Evolutionary conservation across 495 filamentous ascomycete species (phyloP), one percentile per base, ranked within the genome.

Genomic region (Tuber brumale): DNA sequence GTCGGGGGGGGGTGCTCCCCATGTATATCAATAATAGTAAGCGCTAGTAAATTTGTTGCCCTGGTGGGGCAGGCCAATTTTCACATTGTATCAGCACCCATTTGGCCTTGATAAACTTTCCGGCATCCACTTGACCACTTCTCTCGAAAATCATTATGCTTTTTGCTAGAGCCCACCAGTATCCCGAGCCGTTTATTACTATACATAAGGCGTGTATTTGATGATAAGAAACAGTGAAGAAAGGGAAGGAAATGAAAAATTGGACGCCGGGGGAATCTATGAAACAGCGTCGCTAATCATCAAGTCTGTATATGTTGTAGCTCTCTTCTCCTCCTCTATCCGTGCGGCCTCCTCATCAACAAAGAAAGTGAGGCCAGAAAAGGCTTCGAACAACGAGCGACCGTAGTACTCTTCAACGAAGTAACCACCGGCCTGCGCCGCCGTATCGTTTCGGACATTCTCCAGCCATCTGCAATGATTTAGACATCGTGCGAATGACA

Each of bases 321-420:
- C 61, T 0, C 39, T 70, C n/a, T 37, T 72, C 71, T 80, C 79
- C 37, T 76, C 70, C 12, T 80, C 74, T 44, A 72, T 80, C 69
- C 80, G 75, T 44, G 75, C 70, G 41, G 43, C 71, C 51, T 97
- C 94, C 39, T 97, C 94, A 51, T 89, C 92, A 42, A 94, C 82
- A 79, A 97, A 92, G 69, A 93, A 91, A 1, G 92, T 94, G 78
- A 99, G 83, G 0, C 95, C 95, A 0, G 92, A 89, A 85, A 97
- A 99, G 0, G 95, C 94, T 82, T 97, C 94, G 79, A 92, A 89
- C 85, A 97, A 84, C 31, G 92, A 90, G 37, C 94, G 86, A 41
- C 89, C 85, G 81, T 91, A 94, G 80, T 94, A 98, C 81, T 97
- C 94, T 21, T 85, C 84, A 46, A 96, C 85, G 81, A 91, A 90